phyloP scores from a whole-genome alignment of 306 rosid genomes.

The Quercus suber region DNA sequence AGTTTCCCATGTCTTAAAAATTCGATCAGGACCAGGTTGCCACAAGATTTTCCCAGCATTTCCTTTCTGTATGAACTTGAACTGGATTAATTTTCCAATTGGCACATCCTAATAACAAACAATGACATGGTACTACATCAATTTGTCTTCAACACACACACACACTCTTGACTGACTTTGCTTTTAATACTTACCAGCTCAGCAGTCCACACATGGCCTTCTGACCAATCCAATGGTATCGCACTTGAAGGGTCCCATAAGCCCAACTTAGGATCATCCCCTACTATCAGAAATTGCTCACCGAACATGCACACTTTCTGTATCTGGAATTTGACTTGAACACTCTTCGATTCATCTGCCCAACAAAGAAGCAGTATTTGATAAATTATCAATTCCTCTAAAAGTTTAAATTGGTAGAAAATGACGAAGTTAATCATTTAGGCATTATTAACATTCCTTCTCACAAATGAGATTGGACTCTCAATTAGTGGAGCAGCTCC shows the following conservation, averaged over 20 bases:
- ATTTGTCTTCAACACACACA: neutral
- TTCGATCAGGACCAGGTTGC: conserved; percentile 82
- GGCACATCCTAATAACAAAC: conserved; percentile 54
- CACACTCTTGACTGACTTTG: neutral
- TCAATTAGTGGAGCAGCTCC: too few relatives aligned
- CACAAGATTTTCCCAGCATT: conserved; percentile 46
- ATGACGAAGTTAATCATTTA: too few relatives aligned
- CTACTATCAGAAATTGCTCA: conserved; percentile 75
- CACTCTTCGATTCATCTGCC: conserved; percentile 53
- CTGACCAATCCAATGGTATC: conserved; percentile 80
- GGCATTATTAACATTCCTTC: too few relatives aligned
- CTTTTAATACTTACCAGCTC: conserved; percentile 57
- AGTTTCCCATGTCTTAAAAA: conserved; percentile 66
- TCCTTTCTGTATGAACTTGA: conserved; percentile 68
- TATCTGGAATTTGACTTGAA: conserved; percentile 61
- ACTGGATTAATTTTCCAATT: conserved; percentile 55
- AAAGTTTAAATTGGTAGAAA: too few relatives aligned
- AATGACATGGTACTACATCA: neutral
- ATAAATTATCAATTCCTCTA: too few relatives aligned
- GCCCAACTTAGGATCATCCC: conserved; percentile 72
- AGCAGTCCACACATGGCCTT: conserved; percentile 66
- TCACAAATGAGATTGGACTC: too few relatives aligned
- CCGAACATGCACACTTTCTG: conserved; percentile 68
- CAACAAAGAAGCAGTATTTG: conserved; percentile 4
- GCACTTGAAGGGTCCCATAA: conserved; percentile 72